Conservation (phyloP, 768 basidiomycete species). For the Hygrophoropsis aurantiaca region DNA sequence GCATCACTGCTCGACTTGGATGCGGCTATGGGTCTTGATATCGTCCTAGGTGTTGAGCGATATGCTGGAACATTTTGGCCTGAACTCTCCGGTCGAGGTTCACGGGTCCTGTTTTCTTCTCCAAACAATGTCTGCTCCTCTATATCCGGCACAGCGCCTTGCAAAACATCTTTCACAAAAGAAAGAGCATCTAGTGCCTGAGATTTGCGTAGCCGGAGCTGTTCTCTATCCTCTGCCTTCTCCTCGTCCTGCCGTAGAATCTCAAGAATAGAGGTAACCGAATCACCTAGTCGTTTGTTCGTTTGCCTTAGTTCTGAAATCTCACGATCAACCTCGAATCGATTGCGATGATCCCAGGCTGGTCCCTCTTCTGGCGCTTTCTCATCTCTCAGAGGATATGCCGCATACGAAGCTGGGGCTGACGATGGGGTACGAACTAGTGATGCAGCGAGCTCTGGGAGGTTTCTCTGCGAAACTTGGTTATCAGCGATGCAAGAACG, state of each 20-base stretch:
- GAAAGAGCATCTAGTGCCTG: constrained; percentile 77
- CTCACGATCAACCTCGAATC: constrained; percentile 72
- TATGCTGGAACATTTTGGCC: no score
- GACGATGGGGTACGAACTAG: constrained; percentile 54
- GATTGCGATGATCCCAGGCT: constrained; percentile 67
- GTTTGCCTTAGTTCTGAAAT: constrained; percentile 50
- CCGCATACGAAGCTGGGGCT: constrained; percentile 36
- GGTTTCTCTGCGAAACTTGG: constrained; percentile 59
- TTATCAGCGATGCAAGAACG: constrained; percentile 11
- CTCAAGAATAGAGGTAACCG: constrained; percentile 75
- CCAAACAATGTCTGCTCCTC: constrained; percentile 69
- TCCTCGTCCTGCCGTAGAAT: constrained; percentile 55
- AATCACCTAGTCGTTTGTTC: constrained; percentile 66
- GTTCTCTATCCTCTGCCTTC: constrained; percentile 40
- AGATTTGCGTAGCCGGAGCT: constrained; percentile 41
- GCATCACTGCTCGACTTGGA: constrained; percentile 32
- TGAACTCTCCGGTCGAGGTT: constrained; percentile 9
- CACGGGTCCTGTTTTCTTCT: constrained; percentile 46
- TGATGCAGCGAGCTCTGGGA: constrained; percentile 78
- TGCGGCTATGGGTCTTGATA: constrained; percentile 42
- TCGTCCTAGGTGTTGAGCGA: constrained; percentile 37
- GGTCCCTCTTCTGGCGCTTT: constrained; percentile 55
- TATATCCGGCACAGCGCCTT: constrained; percentile 49
- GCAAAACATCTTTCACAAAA: constrained; percentile 75
- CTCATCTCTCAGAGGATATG: constrained; percentile 68